These are phyloP conservation scores for Beauveria pseudobassiana DNA, from an alignment of 2,329 filamentous ascomycete species.

Conservation along the genomic window DNA sequence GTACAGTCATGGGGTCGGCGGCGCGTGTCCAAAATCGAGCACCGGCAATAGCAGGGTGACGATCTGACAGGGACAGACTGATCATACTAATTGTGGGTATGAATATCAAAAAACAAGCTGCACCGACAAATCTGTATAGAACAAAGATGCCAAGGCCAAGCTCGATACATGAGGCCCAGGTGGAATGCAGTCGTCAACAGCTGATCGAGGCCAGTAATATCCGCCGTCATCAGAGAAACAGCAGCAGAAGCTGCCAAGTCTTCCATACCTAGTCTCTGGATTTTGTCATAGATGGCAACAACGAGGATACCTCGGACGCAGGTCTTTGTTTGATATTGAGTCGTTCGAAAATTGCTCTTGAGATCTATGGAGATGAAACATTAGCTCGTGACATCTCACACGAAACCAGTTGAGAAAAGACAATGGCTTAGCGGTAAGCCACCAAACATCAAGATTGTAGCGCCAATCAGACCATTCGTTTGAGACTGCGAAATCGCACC, in stretches of 20 bases:
- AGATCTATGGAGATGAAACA: not conserved
- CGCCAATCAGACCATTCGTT: not conserved
- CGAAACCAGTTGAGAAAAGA: not conserved
- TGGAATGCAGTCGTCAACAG: not conserved
- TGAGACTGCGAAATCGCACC: not conserved
- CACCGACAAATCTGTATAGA: not conserved
- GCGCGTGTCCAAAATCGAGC: conserved; percentile 5
- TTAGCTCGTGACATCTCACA: not conserved
- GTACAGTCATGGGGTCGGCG: not conserved
- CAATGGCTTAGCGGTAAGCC: not conserved
- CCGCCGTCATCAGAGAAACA: not conserved
- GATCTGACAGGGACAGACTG: not conserved
- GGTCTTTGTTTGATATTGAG: not conserved
- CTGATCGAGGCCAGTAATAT: not conserved
- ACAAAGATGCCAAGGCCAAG: conserved; percentile 4
- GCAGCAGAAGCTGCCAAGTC: not conserved
- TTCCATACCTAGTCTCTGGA: not conserved
- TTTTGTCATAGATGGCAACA: conserved; percentile 1
- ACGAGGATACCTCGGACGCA: not conserved
- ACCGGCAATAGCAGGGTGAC: not conserved
- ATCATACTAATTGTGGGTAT: not conserved
- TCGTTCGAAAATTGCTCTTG: not conserved
- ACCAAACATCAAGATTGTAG: conserved; percentile 2
- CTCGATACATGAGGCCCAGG: not conserved
- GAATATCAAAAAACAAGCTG: conserved; percentile 4